Conservation (phyloP, 1,284 basidiomycete genomes). For the Puccinia triticina region DNA sequence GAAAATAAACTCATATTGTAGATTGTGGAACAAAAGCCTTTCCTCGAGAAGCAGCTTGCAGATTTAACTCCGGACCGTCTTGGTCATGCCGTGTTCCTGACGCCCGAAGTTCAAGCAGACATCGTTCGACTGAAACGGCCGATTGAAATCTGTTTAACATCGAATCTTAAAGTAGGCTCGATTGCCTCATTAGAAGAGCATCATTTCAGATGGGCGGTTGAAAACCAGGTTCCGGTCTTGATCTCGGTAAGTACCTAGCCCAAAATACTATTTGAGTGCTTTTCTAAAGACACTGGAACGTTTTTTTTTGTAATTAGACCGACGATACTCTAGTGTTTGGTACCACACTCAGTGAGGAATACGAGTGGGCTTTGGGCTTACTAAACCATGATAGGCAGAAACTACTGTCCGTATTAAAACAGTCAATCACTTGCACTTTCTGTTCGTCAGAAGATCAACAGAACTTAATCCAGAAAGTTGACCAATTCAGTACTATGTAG, state of each 20-base stretch:
- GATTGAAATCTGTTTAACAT: conserved; percentile 47
- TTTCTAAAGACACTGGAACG: background rate
- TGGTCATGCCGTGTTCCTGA: conserved; percentile 42
- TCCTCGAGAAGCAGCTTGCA: conserved; percentile 13
- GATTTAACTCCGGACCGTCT: conserved; percentile 37
- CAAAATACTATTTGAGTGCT: background rate
- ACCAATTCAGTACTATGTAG: background rate
- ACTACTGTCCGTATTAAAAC: conserved; percentile 8
- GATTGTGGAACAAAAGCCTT: conserved; percentile 17
- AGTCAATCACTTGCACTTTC: conserved; percentile 23
- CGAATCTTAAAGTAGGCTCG: conserved; percentile 21
- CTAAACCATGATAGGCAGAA: conserved; percentile 14
- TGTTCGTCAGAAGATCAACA: conserved; percentile 25
- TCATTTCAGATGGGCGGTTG: conserved; percentile 41
- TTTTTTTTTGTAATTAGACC: conserved; percentile 5
- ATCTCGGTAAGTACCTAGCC: conserved; percentile 19
- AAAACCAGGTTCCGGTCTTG: conserved; percentile 37
- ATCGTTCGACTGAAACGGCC: conserved; percentile 25
- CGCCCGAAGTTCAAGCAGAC: background rate
- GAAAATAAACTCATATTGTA: background rate
- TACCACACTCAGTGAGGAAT: conserved; percentile 29
- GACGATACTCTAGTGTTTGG: conserved; percentile 43
- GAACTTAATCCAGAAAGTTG: conserved; percentile 12
- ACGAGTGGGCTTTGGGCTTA: conserved; percentile 16
- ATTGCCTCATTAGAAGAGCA: conserved; percentile 27